Percentiles rank a stretch among this genome's conserved stretches.
Conservation (phyloP, 306 rosid species). For the Cicer yamashitae region DNA sequence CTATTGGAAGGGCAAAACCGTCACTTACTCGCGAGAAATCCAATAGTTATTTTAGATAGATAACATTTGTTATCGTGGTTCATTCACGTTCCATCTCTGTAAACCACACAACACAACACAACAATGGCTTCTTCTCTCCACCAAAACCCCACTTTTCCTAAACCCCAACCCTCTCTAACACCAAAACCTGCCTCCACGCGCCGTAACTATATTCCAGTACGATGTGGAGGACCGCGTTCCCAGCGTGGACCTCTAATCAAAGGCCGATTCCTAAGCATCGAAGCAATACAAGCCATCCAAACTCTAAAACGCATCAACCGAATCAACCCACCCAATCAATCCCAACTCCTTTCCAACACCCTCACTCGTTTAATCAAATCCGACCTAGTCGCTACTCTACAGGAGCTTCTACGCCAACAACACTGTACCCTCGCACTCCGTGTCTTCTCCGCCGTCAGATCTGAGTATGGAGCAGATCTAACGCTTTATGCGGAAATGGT, state of each 20-base stretch:
- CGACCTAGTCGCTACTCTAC: slow-evolving; percentile 75
- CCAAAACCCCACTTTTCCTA: slow-evolving; percentile 55
- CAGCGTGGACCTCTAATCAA: slow-evolving; percentile 83
- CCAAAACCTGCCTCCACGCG: slow-evolving; percentile 6
- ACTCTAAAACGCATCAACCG: slow-evolving; percentile 73
- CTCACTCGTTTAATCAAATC: slow-evolving; percentile 74
- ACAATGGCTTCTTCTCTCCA: slow-evolving; percentile 66
- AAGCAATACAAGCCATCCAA: slow-evolving; percentile 96
- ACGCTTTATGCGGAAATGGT: slow-evolving; percentile 64
- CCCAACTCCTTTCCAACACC: slow-evolving; percentile 52
- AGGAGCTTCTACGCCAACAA: slow-evolving; percentile 86
- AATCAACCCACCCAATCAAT: slow-evolving; percentile 54
- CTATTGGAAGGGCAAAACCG: no score
- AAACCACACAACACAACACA: no score
- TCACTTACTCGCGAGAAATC: neutral
- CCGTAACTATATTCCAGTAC: slow-evolving; percentile 45
- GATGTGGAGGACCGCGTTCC: slow-evolving; percentile 91
- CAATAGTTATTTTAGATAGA: neutral
- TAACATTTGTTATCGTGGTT: neutral
- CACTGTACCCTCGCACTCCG: slow-evolving; percentile 68
- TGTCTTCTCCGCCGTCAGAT: slow-evolving; percentile 70
- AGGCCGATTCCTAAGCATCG: slow-evolving; percentile 86
- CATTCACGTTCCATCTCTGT: neutral
- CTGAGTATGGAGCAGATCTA: slow-evolving; percentile 68
- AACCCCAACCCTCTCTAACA: slow-evolving; percentile 38